phyloP scores from a whole-genome alignment of 2,329 filamentous ascomycete genomes.

The Cryphonectria carpinicola region DNA sequence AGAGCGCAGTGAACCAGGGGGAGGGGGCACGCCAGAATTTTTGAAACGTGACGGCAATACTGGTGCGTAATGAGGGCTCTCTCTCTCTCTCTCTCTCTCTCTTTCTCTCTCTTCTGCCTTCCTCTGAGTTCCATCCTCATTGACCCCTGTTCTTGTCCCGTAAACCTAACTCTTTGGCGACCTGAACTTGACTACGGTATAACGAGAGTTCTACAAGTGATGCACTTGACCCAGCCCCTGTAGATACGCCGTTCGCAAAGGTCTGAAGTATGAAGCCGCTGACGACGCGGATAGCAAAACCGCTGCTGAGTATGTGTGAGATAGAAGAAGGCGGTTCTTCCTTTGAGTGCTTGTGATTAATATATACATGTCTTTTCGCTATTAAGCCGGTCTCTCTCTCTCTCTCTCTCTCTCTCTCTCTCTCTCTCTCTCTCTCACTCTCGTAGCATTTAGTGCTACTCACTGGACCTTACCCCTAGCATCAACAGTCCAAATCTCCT shows the following conservation, averaged over 20 bases:
- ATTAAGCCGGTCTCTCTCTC: no score
- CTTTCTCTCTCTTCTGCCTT: not conserved
- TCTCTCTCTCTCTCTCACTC: not conserved
- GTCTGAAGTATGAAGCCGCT: not conserved
- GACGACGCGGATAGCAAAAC: not conserved
- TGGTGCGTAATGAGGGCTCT: not conserved
- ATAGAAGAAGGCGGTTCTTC: not conserved
- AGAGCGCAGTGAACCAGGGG: not conserved
- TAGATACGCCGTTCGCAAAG: not conserved
- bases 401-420: no score
- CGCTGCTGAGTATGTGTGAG: not conserved
- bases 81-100: not conserved
- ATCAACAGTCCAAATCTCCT: conserved; percentile 57
- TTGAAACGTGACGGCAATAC: not conserved
- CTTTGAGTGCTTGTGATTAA: not conserved
- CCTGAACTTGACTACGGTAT: not conserved
- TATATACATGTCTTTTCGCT: not conserved
- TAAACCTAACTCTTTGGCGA: not conserved
- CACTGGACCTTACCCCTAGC: conserved; percentile 56
- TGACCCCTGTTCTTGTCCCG: not conserved
- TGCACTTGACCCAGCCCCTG: not conserved
- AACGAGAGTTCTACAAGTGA: not conserved
- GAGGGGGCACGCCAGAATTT: not conserved
- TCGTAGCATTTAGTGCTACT: not conserved
- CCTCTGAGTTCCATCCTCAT: not conserved